Evolutionary conservation across 1,139 yeast species (phyloP).

Genomic region (Pichia sp.): DNA sequence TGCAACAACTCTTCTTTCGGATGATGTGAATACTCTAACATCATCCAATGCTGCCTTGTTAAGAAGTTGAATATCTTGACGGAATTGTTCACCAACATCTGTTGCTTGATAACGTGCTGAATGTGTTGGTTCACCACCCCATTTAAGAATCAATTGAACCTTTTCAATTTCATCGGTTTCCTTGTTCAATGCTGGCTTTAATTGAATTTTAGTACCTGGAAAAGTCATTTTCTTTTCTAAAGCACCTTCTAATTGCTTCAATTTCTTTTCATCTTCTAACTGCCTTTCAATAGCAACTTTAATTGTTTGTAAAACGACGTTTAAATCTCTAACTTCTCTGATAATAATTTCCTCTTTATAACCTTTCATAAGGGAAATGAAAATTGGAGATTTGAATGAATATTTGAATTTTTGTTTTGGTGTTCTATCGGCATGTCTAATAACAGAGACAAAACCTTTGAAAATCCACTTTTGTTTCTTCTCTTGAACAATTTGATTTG

Average conservation of each 20-base stretch:
- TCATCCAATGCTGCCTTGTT: conserved; percentile 83
- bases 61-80: conserved; percentile 86
- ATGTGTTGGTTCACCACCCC: conserved; percentile 99
- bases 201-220: conserved; percentile 96
- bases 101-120: conserved; percentile 94
- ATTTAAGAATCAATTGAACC: conserved; percentile 91
- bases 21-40: conserved; percentile 84
- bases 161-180: conserved; percentile 74
- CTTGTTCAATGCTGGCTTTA: conserved; percentile 78
- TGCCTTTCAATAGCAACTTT: conserved; percentile 74
- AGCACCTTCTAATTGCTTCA: conserved; percentile 75
- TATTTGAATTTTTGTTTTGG: conserved; percentile 99
- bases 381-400: conserved; percentile 85
- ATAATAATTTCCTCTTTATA: conserved; percentile 96
- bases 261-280: conserved; percentile 77
- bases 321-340: conserved; percentile 82
- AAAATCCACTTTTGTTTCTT: conserved; percentile 96
- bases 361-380: conserved; percentile 86
- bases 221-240: conserved; percentile 84
- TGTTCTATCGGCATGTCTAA: conserved; percentile 97
- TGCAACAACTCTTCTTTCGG: conserved; percentile 92
- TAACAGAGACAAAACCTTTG: conserved; percentile 88
- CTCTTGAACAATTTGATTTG: conserved; percentile 36
- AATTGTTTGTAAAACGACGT: conserved; percentile 83
- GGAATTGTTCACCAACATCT: conserved; percentile 92